Conservation (phyloP, 2,329 filamentous ascomycete species). For the Alternaria conjuncta region DNA sequence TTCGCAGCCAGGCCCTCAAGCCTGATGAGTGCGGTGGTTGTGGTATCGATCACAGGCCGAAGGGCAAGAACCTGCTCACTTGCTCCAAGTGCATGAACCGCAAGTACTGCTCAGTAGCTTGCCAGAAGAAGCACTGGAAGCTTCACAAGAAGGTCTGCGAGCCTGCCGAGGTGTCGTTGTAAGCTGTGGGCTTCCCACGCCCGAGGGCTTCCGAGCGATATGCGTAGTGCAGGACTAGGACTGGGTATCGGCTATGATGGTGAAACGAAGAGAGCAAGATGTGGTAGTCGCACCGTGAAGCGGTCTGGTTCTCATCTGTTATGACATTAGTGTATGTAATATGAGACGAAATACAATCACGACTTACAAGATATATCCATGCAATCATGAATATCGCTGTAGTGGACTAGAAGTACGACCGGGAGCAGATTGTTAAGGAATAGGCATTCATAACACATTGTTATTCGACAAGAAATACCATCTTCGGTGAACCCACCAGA, state of each 20-base stretch:
- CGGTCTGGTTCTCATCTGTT: not conserved
- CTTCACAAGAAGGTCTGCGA: slow-evolving; percentile 40
- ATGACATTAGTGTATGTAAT: not conserved
- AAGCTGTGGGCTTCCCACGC: no score
- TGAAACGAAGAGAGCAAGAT: no score
- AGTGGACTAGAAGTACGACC: no score
- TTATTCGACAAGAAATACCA: not conserved
- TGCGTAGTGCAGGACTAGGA: no score
- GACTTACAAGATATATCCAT: not conserved
- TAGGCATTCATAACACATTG: not conserved
- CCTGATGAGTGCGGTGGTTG: slow-evolving; percentile 18
- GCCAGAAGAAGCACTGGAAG: slow-evolving; percentile 43
- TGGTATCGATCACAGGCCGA: not conserved
- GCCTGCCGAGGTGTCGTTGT: not conserved
- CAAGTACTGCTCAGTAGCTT: slow-evolving; percentile 43
- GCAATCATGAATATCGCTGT: not conserved
- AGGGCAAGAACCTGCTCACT: slow-evolving; percentile 17
- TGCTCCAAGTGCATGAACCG: slow-evolving; percentile 36
- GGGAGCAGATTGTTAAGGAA: no score
- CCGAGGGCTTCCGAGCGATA: no score
- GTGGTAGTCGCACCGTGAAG: not conserved
- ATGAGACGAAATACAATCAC: not conserved
- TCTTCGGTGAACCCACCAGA: not conserved
- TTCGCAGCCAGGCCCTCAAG: slow-evolving; percentile 3
- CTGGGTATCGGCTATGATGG: not conserved